Percentiles rank a stretch among this genome's conserved stretches.
These are phyloP conservation scores for Tricholoma sp. DNA, from an alignment of 768 basidiomycete species.

Conservation along the genomic window DNA sequence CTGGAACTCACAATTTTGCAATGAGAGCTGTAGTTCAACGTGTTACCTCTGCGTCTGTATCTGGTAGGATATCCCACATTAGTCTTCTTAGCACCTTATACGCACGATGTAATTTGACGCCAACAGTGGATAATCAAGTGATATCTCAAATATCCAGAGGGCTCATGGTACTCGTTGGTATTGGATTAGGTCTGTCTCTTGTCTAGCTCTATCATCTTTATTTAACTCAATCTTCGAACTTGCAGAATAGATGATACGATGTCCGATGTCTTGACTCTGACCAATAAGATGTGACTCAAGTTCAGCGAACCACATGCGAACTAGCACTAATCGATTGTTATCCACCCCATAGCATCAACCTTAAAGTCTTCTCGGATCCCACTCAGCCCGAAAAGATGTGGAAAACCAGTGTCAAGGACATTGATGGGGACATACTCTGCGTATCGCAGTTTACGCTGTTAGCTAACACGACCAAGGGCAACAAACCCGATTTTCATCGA, in stretches of 20 bases:
- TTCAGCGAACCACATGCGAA: not conserved
- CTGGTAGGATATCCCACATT: slow-evolving; percentile 41
- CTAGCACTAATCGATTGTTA: slow-evolving; percentile 1
- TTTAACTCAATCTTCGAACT: slow-evolving; percentile 1
- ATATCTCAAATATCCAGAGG: slow-evolving; percentile 83
- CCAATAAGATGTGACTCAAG: slow-evolving; percentile 73
- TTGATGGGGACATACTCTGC: slow-evolving; percentile 87
- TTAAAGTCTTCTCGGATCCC: slow-evolving; percentile 69
- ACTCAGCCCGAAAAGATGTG: slow-evolving; percentile 61
- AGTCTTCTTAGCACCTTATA: not conserved
- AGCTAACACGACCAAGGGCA: slow-evolving; percentile 83
- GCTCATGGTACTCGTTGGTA: slow-evolving; percentile 87
- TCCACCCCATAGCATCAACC: slow-evolving; percentile 46
- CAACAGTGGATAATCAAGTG: slow-evolving; percentile 68
- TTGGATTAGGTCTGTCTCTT: slow-evolving; percentile 65
- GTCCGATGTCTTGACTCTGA: slow-evolving; percentile 63
- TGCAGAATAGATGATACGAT: slow-evolving; percentile 70
- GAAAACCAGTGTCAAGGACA: slow-evolving; percentile 84
- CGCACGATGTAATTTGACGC: not conserved
- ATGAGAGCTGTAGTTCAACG: slow-evolving; percentile 90
- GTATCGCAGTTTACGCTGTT: slow-evolving; percentile 93
- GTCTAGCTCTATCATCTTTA: not conserved
- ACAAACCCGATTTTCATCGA: slow-evolving; percentile 87
- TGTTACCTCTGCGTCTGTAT: slow-evolving; percentile 80
- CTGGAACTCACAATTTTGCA: not conserved